A percentile compares a stretch with the other conserved stretches of the same genome.
These are phyloP conservation scores for Phytophthora cactorum DNA, from an alignment of 352 stramenopile species.

Conservation along the genomic window DNA sequence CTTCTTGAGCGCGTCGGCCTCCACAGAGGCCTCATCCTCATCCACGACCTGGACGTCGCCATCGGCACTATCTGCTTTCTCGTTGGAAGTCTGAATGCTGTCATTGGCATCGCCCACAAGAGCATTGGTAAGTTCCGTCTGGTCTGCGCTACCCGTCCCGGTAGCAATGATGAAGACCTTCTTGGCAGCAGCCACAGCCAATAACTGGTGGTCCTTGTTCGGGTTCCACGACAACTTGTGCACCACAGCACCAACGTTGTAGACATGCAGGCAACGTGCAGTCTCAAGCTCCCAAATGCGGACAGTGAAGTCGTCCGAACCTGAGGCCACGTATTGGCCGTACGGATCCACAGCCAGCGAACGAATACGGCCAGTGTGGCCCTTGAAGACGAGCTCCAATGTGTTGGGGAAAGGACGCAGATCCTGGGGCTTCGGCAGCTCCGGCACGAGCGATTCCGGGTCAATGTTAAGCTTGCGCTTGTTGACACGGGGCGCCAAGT, in stretches of 20 bases:
- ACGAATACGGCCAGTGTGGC: constrained; percentile 92
- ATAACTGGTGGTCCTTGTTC: constrained; percentile 94
- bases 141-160: constrained; percentile 92
- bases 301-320: constrained; percentile 95
- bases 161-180: constrained; percentile 95
- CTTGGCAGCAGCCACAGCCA: constrained; percentile 93
- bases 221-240: constrained; percentile 97
- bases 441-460: constrained; percentile 94
- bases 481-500: constrained; percentile 96
- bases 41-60: constrained; percentile 64
- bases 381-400: constrained; percentile 86
- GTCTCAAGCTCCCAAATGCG: constrained; percentile 98
- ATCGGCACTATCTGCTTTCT: constrained; percentile 39
- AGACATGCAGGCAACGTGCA: constrained; percentile 91
- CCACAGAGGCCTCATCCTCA: constrained; percentile 73
- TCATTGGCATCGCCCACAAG: constrained; percentile 90
- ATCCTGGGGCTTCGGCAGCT: constrained; percentile 97
- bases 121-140: constrained; percentile 95
- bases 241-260: constrained; percentile 91
- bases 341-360: constrained; percentile 94
- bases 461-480: constrained; percentile 99
- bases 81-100: constrained; percentile 53
- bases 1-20: constrained; percentile 83
- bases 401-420: constrained; percentile 98
- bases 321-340: constrained; percentile 98